phyloP scores from a whole-genome alignment of 1,284 basidiomycete genomes.

The Erythrobasidium hasegawianum region DNA sequence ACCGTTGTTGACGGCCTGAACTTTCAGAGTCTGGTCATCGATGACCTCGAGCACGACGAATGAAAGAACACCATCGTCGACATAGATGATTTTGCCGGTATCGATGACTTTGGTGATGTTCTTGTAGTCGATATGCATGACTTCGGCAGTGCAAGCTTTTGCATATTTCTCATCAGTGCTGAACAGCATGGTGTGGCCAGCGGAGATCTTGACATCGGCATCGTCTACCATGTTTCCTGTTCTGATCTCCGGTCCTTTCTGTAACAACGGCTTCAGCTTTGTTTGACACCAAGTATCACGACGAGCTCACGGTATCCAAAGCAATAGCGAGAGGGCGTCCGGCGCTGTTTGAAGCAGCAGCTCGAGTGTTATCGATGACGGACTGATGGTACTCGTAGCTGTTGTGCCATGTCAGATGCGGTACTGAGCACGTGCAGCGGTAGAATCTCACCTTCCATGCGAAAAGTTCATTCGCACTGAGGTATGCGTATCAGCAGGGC shows the following conservation, averaged over 20 bases:
- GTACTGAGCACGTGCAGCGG: slow-evolving; percentile 59
- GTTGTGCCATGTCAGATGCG: slow-evolving; percentile 98
- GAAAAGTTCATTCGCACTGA: slow-evolving; percentile 40
- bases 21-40: slow-evolving; percentile 60
- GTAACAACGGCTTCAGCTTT: slow-evolving; percentile 15
- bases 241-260: slow-evolving; percentile 99
- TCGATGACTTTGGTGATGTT: slow-evolving; percentile 94
- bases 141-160: slow-evolving; percentile 73
- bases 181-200: slow-evolving; percentile 92
- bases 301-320: slow-evolving; percentile 76
- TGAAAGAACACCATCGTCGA: slow-evolving; percentile 95
- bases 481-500: too few relatives aligned
- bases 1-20: slow-evolving; percentile 90
- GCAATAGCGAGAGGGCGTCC: slow-evolving; percentile 96
- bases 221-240: slow-evolving; percentile 88
- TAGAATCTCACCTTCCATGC: slow-evolving; percentile 23
- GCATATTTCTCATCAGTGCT: slow-evolving; percentile 78
- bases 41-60: slow-evolving; percentile 87
- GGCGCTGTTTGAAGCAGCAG: slow-evolving; percentile 64
- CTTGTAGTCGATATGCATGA: slow-evolving; percentile 88
- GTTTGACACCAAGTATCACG: slow-evolving; percentile 5
- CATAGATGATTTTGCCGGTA: slow-evolving; percentile 91
- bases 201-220: slow-evolving; percentile 75
- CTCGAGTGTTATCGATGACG: slow-evolving; percentile 91
- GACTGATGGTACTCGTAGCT: slow-evolving; percentile 96